Conservation (phyloP, 2,329 filamentous ascomycete species). For the Pezicula neosporulosa region DNA sequence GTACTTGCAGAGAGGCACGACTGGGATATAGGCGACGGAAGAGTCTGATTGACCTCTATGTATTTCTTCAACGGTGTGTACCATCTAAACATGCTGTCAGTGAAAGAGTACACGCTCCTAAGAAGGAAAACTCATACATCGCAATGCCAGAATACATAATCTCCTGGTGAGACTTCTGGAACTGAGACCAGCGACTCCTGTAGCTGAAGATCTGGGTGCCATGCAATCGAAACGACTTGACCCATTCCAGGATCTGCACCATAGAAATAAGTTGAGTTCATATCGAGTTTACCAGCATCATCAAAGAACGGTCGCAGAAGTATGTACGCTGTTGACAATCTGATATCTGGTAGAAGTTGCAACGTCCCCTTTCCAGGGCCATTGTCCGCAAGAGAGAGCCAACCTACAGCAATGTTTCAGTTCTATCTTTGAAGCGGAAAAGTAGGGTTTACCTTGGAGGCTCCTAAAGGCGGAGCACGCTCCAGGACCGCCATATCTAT, state of each 20-base stretch:
- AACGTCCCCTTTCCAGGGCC: slow-evolving; percentile 73
- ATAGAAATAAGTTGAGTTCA: slow-evolving; percentile 58
- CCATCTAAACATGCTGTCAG: slow-evolving; percentile 10
- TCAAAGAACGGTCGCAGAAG: slow-evolving; percentile 80
- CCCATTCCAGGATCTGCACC: slow-evolving; percentile 61
- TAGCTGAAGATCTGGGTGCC: slow-evolving; percentile 58
- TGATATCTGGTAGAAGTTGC: slow-evolving; percentile 72
- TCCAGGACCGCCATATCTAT: slow-evolving; percentile 75
- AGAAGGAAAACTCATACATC: background rate
- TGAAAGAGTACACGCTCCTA: too few species aligned
- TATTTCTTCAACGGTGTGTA: slow-evolving; percentile 73
- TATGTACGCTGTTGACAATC: slow-evolving; percentile 71
- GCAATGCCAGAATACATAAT: slow-evolving; percentile 61
- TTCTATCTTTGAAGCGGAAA: background rate
- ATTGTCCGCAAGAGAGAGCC: slow-evolving; percentile 73
- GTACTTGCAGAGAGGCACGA: slow-evolving; percentile 70
- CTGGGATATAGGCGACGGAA: slow-evolving; percentile 81
- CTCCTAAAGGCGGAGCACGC: slow-evolving; percentile 70
- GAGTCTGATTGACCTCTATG: slow-evolving; percentile 69
- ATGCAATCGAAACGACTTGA: slow-evolving; percentile 54
- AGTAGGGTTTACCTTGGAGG: slow-evolving; percentile 32
- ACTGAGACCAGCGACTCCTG: slow-evolving; percentile 59
- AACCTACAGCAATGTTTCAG: slow-evolving; percentile 31
- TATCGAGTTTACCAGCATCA: slow-evolving; percentile 38
- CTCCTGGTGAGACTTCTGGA: slow-evolving; percentile 57